Evolutionary conservation across 2,329 filamentous ascomycete species (phyloP).

Genomic region (Phoma sp.): DNA sequence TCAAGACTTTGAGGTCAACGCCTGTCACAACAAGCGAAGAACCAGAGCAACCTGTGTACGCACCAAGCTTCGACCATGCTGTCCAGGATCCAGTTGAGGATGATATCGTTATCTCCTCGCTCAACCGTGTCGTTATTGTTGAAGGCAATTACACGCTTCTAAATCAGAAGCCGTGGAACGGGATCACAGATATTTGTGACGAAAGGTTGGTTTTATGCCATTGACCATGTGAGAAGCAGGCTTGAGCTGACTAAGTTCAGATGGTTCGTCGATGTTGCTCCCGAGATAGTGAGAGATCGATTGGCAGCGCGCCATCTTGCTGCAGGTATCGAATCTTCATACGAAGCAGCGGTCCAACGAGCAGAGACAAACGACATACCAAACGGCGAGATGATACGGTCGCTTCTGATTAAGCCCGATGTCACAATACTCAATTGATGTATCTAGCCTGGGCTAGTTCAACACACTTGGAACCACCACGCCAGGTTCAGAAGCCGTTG

Average conservation of each 20-base stretch:
- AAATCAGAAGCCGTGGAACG: constrained; percentile 28
- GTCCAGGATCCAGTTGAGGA: constrained; percentile 31
- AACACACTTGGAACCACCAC: background rate
- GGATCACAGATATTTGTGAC: constrained; percentile 24
- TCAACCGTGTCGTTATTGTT: constrained; percentile 30
- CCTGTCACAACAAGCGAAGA: constrained; percentile 25
- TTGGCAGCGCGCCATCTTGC: constrained; percentile 32
- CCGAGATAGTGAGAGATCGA: constrained; percentile 24
- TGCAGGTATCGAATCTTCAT: constrained; percentile 32
- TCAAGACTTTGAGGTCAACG: constrained; percentile 21
- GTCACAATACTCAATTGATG: constrained; percentile 28
- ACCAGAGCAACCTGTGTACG: constrained; percentile 24
- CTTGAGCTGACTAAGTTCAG: constrained; percentile 15
- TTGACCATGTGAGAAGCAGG: background rate
- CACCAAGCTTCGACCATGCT: constrained; percentile 37
- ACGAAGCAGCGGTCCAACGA: constrained; percentile 27
- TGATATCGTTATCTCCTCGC: constrained; percentile 30
- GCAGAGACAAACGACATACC: constrained; percentile 37
- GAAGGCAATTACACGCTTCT: constrained; percentile 41
- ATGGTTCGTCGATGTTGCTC: constrained; percentile 36
- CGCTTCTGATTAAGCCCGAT: constrained; percentile 27
- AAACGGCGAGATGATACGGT: constrained; percentile 33
- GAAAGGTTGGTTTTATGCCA: constrained; percentile 23
- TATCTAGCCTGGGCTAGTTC: too few relatives aligned
- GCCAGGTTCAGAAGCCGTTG: constrained; percentile 19